Evolutionary conservation across 148 eudicot species (phyloP).

Genomic region (Fallopia convolvulus): DNA sequence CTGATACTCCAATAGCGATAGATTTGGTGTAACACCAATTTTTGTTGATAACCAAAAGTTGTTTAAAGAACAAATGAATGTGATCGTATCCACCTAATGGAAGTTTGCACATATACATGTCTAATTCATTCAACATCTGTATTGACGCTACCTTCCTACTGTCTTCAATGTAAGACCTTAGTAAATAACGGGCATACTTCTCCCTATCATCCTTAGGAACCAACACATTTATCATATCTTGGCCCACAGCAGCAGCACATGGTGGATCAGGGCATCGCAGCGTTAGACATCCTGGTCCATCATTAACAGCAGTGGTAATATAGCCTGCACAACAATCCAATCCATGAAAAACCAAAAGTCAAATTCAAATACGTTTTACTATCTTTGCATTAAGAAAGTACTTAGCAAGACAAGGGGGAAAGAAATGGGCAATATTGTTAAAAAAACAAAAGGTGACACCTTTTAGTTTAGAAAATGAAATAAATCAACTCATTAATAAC

Average conservation of each 20-base stretch:
- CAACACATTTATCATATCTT: constrained; percentile 37
- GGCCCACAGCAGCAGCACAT: constrained; percentile 59
- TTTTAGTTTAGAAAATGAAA: background rate
- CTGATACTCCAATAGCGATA: background rate
- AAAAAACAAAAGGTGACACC: background rate
- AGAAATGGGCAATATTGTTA: background rate
- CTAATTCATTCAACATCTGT: background rate
- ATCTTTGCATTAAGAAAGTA: background rate
- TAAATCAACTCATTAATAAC: background rate
- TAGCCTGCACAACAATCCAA: constrained; percentile 28
- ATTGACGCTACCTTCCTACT: constrained; percentile 34
- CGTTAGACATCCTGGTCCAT: constrained; percentile 59
- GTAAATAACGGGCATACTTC: constrained; percentile 36
- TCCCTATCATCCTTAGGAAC: constrained; percentile 32
- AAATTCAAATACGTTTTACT: background rate
- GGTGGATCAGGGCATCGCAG: constrained; percentile 56
- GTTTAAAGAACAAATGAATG: background rate
- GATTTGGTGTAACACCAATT: background rate
- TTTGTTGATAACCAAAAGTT: background rate
- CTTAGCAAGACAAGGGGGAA: background rate
- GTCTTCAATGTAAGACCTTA: constrained; percentile 47
- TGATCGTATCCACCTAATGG: background rate
- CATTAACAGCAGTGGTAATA: constrained; percentile 44
- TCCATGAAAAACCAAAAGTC: background rate
- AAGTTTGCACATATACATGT: background rate